Base-by-base conservation (phyloP, 2,329 filamentous ascomycete genomes). In the Diplodia scrobiculata region DNA sequence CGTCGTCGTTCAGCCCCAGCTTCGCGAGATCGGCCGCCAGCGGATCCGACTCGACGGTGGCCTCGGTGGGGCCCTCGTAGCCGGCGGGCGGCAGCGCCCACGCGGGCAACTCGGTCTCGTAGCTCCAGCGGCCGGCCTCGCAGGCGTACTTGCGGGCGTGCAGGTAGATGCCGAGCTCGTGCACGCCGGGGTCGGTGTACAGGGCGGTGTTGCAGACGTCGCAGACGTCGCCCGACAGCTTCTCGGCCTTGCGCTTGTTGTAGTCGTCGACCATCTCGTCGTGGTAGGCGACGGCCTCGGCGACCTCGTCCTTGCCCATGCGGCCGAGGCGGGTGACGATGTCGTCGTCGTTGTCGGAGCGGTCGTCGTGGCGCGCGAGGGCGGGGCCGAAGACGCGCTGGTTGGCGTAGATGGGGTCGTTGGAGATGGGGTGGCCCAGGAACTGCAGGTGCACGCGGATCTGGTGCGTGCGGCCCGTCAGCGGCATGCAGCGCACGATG, bases 371-470 rank as follows among this genome's bases (percentile, higher is more conserved):
- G 58, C 81, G 85, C 17, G 91, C 95, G 0, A 99, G 86, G 10
- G 89, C 84, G 0, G 89, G 82, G 0, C 95, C 95, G 83, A 96
- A 99, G 11, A 99, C 95, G 66, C 88, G 88, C 74, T 91, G 88
- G 75, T 99, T 99, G 72, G 91, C 92, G 77, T 99, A 99, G 72
- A 99, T 98, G 7, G 95, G 95, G 74, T 99, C 95, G 76, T 99
- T 99, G 69, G 92, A 89, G 71, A 99, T 98, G 1, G 95, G 95
- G 74, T 98, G 91, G 1, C 95, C 95, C 3, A 99, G 82, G 76
- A 91, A 96, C 75, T 99, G 95, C 17, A 99, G 84, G 73, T 99
- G 95, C 19, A 99, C 95, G 38, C 95, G 88, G 58, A 99, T 85
- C 77, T 99, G 95, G 74, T 99, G 95, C 13, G 95, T 99, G 60